Evolutionary conservation across 2,329 filamentous ascomycete genomes (phyloP), one percentile per base, ranked within the genome.

Genomic region (Intubia oerlemansii): DNA sequence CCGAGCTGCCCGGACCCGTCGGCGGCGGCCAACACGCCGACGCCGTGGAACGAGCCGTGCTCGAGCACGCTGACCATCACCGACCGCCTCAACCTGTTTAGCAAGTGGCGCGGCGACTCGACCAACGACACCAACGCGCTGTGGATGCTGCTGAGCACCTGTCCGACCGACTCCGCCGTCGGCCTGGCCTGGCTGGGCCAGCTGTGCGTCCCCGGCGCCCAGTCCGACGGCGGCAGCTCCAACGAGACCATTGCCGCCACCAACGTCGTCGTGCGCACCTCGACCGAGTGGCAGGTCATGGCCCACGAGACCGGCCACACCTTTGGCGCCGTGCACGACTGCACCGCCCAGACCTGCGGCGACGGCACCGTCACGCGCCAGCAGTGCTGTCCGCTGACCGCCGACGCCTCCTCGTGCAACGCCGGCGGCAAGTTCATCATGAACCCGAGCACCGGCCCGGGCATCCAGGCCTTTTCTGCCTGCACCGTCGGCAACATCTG

Each of bases 281-380:
- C 66, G 14, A 75, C 69, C 4, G 84, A 92, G 46, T 95, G 85
- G 85, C 82, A 93, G 47, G 77, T 95, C 33, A 80, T 95, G 50
- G 85, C 85, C 17, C 85, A 95, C 46, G 85, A 95, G 50, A 73
- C 74, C 4, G 85, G 84, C 1, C 85, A 95, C 48, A 95, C 82
- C 0, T 95, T 92, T 48, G 85, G 85, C 25, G 88, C 85, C 5
- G 81, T 93, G 8, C 88, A 98, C 50, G 88, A 98, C 50, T 98
- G 88, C 50, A 76, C 68, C 3, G 45, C 56, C 0, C 36, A 50
- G n/a, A 63, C 74, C 3, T 95, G 85, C 45, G 41, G 44, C 6
- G 61, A 79, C 34, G 59, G 65, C 13, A 65, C 66, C 21, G 48
- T 48, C 6, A 45, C 47, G 8, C 50, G 46, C 31, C 60, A 60